phyloP scores from a whole-genome alignment of 208 protist genomes.

The Crithidia bombi region DNA sequence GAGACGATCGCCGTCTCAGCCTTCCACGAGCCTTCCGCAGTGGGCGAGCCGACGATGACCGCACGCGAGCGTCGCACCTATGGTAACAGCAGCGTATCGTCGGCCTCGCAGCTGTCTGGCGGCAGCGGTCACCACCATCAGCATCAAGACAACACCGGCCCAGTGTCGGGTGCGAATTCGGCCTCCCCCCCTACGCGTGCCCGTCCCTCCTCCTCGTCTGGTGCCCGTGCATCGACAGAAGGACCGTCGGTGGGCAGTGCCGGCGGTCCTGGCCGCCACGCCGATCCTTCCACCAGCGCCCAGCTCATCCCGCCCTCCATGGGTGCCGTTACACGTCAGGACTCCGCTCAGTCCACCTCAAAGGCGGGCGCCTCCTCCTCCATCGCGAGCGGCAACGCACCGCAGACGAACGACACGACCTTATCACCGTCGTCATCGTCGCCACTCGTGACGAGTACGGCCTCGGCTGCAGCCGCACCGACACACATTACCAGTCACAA shows the following conservation, averaged over 20 bases:
- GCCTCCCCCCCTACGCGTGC: not conserved
- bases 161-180: not conserved
- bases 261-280: conserved; percentile 13
- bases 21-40: not conserved
- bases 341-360: not conserved
- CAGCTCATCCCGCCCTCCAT: not conserved
- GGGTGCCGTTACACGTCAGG: not conserved
- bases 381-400: not conserved
- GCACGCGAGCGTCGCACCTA: not conserved
- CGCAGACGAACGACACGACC: not conserved
- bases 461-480: not conserved
- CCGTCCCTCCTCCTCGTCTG: not conserved
- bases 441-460: conserved; percentile 3
- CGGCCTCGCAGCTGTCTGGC: not conserved
- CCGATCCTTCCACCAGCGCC: not conserved
- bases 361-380: conserved; percentile 3
- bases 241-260: not conserved
- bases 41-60: conserved; percentile 1
- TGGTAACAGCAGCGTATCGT: not conserved
- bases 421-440: not conserved
- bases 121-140: not conserved
- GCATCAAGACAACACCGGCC: not conserved
- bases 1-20: not conserved
- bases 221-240: not conserved
- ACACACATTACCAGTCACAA: not conserved